Base-by-base conservation (phyloP, 345 rosid genomes). In the Gossypium rotundifolium region DNA sequence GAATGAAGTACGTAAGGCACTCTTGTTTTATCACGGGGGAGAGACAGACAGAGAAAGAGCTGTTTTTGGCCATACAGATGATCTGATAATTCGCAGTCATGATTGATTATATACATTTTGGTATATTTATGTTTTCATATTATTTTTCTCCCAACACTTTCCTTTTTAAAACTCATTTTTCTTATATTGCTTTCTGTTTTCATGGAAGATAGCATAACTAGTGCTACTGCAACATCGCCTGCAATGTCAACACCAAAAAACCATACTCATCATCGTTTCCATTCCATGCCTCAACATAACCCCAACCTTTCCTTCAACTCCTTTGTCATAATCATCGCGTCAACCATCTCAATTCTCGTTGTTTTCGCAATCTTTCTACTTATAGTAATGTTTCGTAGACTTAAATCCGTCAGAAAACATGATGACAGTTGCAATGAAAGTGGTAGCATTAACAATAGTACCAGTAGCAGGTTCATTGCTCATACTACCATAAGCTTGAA, bases 301-400 rank as follows among this genome's bases (percentile, higher is more conserved):
- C 64, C 20, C 44, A 1, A 11, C 13, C 75, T 87, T 71, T 78
- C 92, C 25, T 78, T 87, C 11, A 86, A 83, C 77, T 83, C 82
- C 66, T 57, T 86, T 23, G 74, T 87, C 48, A 79, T 89, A 52
- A 78, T 89, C 77, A 69, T 77, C 54, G 65, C 86, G 25, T 80
- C 87, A 51, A 23, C 75, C 61, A 61, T 84, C 76, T 84, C 90
- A 6, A n/a, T 82, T 25, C 22, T 83, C 65, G 75, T 86, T 2
- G 70, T 88, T 53, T 62, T 90, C 1, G 79, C 82, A 0, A 72
- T 90, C 66, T 75, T 82, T 70, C 44, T 94, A 8, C 73, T 89
- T 48, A 70, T 89, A 45, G 11, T 80, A 22, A 58, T 90, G 76
- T 73, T 89, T 27, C 76, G 89, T 53, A 77, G 90, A 20, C 86